Percentiles rank a stretch among this genome's conserved stretches.
These are phyloP conservation scores for Fusarium sp. DNA, from an alignment of 2,329 filamentous ascomycete species.

Conservation along the genomic window DNA sequence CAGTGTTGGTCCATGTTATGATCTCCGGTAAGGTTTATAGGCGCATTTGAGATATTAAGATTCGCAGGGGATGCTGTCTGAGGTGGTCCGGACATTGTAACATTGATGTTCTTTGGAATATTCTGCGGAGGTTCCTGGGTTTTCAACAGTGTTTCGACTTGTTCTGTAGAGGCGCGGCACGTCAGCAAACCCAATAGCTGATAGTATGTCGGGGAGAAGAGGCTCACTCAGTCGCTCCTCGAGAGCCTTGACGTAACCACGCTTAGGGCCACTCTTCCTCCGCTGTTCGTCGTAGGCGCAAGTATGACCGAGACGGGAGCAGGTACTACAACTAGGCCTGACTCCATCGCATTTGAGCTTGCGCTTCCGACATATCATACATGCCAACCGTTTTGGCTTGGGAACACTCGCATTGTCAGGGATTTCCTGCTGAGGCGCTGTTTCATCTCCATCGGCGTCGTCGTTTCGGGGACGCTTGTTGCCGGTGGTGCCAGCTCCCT, in stretches of 20 bases:
- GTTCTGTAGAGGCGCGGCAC: conserved; percentile 66
- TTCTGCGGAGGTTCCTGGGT: conserved; percentile 70
- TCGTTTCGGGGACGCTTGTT: conserved; percentile 46
- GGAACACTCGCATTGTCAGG: conserved; percentile 70
- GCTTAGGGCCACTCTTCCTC: conserved; percentile 93
- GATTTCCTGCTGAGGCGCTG: conserved; percentile 54
- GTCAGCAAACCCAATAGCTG: conserved; percentile 35
- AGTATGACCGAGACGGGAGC: conserved; percentile 84
- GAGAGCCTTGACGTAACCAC: conserved; percentile 92
- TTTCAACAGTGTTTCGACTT: conserved; percentile 92
- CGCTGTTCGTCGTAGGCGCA: conserved; percentile 93
- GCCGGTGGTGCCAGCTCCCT: conserved; percentile 50
- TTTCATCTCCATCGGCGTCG: conserved; percentile 50
- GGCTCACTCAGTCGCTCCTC: conserved; percentile 89
- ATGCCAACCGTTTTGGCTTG: conserved; percentile 93
- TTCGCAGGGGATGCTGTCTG: conserved; percentile 47
- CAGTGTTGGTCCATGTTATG: conserved; percentile 64
- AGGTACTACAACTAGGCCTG: conserved; percentile 88
- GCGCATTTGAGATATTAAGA: conserved; percentile 56
- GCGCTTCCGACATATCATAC: conserved; percentile 91
- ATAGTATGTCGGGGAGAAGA: not conserved
- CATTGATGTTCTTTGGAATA: conserved; percentile 48
- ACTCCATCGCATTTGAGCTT: conserved; percentile 91
- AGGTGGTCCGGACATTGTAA: conserved; percentile 45
- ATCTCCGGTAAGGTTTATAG: conserved; percentile 60